phyloP scores from a whole-genome alignment of 1,139 yeast genomes.

The Suhomyces wounanorum region DNA sequence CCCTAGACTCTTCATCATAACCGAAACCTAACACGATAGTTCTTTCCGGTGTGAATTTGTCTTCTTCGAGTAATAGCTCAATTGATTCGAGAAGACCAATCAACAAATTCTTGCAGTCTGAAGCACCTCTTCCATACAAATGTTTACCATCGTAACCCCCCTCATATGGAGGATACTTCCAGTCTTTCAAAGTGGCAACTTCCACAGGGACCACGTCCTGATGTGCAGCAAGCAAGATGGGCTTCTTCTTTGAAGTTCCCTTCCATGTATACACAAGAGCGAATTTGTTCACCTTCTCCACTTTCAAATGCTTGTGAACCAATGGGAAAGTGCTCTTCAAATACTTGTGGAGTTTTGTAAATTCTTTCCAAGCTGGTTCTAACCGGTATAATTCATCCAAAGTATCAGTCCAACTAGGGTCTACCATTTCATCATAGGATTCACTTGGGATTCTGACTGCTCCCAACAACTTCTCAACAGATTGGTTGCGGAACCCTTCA shows the following conservation, averaged over 20 bases:
- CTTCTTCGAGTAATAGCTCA: conserved; percentile 41
- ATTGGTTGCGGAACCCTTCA: conserved; percentile 36
- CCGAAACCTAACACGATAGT: conserved; percentile 49
- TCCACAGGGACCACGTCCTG: conserved; percentile 56
- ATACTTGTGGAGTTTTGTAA: conserved; percentile 31
- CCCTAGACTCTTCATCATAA: conserved; percentile 50
- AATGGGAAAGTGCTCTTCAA: conserved; percentile 34
- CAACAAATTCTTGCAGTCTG: conserved; percentile 50
- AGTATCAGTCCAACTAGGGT: conserved; percentile 26
- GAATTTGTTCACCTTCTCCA: conserved; percentile 35
- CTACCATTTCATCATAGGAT: conserved; percentile 51
- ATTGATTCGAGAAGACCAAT: conserved; percentile 44
- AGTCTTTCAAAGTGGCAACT: conserved; percentile 36
- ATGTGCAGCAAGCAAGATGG: conserved; percentile 49
- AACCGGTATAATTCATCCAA: conserved; percentile 28
- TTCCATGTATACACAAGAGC: conserved; percentile 41
- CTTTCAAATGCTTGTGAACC: conserved; percentile 31
- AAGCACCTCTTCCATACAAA: conserved; percentile 48
- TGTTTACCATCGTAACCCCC: conserved; percentile 44
- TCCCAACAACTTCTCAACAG: conserved; percentile 49
- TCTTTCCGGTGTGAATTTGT: conserved; percentile 40
- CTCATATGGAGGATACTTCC: conserved; percentile 48
- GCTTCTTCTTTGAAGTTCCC: conserved; percentile 35
- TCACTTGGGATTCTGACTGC: conserved; percentile 67
- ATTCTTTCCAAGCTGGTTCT: conserved; percentile 31